A percentile compares a stretch with the other conserved stretches of the same genome.
Evolutionary conservation across 768 basidiomycete species (phyloP).

Genomic region (Leccinum truebloodii): DNA sequence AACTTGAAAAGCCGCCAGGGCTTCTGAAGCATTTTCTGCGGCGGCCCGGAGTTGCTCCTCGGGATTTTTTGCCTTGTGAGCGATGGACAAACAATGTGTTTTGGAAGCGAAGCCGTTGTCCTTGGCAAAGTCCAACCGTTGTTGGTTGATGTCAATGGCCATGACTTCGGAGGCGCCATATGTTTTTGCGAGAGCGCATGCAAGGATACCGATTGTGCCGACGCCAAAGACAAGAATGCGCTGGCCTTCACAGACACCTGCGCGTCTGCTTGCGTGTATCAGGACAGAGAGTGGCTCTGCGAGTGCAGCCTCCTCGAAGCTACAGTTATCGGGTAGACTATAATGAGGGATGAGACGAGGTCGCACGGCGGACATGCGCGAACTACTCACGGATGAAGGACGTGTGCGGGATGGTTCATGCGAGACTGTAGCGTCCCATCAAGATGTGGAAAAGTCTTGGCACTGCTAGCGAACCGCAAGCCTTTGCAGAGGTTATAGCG

Average conservation of each 20-base stretch:
- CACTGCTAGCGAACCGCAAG: slow-evolving; percentile 88
- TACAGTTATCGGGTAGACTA: slow-evolving; percentile 73
- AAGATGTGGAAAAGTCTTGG: slow-evolving; percentile 89
- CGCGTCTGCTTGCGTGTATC: slow-evolving; percentile 59
- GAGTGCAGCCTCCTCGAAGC: slow-evolving; percentile 81
- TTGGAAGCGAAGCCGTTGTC: slow-evolving; percentile 74
- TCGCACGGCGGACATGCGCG: background rate
- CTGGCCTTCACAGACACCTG: slow-evolving; percentile 49
- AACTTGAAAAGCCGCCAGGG: slow-evolving; percentile 56
- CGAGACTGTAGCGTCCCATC: slow-evolving; percentile 88
- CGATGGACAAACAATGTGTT: slow-evolving; percentile 61
- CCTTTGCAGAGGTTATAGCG: slow-evolving; percentile 92
- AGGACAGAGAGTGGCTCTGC: slow-evolving; percentile 95
- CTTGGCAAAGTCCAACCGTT: slow-evolving; percentile 78
- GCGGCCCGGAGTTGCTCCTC: slow-evolving; percentile 61
- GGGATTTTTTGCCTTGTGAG: slow-evolving; percentile 49
- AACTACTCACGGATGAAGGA: slow-evolving; percentile 79
- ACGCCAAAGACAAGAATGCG: slow-evolving; percentile 88
- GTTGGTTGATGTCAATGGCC: slow-evolving; percentile 83
- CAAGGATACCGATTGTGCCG: slow-evolving; percentile 91
- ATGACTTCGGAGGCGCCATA: slow-evolving; percentile 71
- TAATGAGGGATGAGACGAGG: slow-evolving; percentile 15
- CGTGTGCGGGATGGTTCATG: slow-evolving; percentile 87
- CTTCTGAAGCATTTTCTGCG: slow-evolving; percentile 53
- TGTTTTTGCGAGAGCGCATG: slow-evolving; percentile 75